A percentile compares a stretch with the other conserved stretches of the same genome.
Conservation (phyloP, 495 filamentous ascomycete genomes). For the Parmelia sp. region DNA sequence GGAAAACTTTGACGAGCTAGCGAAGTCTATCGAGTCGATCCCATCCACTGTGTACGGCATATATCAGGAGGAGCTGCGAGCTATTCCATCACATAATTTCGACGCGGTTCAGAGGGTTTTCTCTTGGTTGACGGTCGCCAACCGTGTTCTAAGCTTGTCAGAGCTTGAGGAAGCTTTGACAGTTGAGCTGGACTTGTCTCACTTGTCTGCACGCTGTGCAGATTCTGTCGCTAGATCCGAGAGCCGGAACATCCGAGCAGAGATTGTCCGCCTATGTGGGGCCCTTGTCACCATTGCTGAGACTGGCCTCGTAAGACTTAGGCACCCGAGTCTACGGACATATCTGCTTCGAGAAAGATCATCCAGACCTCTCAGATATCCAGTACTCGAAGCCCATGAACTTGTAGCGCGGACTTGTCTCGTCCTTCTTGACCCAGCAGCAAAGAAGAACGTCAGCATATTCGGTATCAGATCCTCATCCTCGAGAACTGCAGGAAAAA, state of each 20-base stretch:
- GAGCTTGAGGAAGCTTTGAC: conserved; percentile 10
- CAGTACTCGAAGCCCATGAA: not conserved
- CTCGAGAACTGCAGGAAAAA: not conserved
- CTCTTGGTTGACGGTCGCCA: conserved; percentile 2
- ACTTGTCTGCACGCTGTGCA: not conserved
- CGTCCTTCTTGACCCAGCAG: too few species aligned
- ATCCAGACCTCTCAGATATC: not conserved
- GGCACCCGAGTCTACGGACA: not conserved
- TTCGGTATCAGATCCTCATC: too few species aligned
- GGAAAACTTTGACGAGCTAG: not conserved
- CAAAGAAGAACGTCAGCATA: too few species aligned
- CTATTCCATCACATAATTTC: not conserved
- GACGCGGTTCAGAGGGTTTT: not conserved
- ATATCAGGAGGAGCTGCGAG: not conserved
- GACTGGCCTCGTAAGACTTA: not conserved
- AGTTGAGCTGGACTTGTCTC: not conserved
- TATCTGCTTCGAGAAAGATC: not conserved
- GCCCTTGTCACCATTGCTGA: conserved; percentile 1
- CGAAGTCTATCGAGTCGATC: not conserved
- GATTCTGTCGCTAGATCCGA: too few species aligned
- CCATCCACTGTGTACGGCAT: not conserved
- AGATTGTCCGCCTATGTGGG: conserved; percentile 1
- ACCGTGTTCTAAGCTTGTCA: not conserved
- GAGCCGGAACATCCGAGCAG: not conserved
- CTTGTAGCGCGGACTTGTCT: conserved; percentile 3